phyloP scores from a whole-genome alignment of 2,329 filamentous ascomycete genomes.

The Diaporthe velutina region DNA sequence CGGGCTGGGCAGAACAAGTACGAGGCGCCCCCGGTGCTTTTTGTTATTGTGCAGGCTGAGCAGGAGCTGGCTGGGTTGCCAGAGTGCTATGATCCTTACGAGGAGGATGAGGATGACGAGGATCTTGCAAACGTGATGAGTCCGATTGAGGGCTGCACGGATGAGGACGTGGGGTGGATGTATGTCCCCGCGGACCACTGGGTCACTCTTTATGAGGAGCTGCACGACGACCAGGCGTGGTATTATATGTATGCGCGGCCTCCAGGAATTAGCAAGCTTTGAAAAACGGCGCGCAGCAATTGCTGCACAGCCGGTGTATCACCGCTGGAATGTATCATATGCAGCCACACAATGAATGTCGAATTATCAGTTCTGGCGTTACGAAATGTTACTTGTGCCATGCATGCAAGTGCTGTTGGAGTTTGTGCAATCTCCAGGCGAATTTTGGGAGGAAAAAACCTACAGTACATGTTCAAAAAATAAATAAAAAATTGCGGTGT shows the following conservation, averaged over 20 bases:
- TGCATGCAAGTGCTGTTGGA: too few relatives aligned
- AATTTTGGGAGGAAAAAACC: too few relatives aligned
- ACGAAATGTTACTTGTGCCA: too few relatives aligned
- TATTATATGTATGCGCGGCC: not conserved
- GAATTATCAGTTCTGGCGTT: too few relatives aligned
- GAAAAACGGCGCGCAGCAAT: not conserved
- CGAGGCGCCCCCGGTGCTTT: not conserved
- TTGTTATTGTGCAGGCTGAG: not conserved
- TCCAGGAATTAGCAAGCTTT: not conserved
- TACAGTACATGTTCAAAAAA: too few relatives aligned
- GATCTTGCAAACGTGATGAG: conserved; percentile 6
- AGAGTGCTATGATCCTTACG: conserved; percentile 18
- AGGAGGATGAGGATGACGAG: conserved; percentile 31
- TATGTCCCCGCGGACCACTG: conserved; percentile 18
- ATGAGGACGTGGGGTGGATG: conserved; percentile 33
- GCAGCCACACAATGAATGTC: too few relatives aligned
- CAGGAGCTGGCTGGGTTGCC: conserved; percentile 16
- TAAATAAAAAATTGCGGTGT: too few relatives aligned
- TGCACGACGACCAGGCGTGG: conserved; percentile 5
- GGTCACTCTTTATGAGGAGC: conserved; percentile 15
- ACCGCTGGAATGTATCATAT: too few relatives aligned
- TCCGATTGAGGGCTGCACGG: conserved; percentile 30
- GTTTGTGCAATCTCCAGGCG: too few relatives aligned
- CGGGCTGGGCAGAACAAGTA: not conserved
- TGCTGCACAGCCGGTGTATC: too few relatives aligned